These are phyloP conservation scores for Diplodia scrobiculata DNA, from an alignment of 2,329 filamentous ascomycete genomes.

Conservation along the genomic window DNA sequence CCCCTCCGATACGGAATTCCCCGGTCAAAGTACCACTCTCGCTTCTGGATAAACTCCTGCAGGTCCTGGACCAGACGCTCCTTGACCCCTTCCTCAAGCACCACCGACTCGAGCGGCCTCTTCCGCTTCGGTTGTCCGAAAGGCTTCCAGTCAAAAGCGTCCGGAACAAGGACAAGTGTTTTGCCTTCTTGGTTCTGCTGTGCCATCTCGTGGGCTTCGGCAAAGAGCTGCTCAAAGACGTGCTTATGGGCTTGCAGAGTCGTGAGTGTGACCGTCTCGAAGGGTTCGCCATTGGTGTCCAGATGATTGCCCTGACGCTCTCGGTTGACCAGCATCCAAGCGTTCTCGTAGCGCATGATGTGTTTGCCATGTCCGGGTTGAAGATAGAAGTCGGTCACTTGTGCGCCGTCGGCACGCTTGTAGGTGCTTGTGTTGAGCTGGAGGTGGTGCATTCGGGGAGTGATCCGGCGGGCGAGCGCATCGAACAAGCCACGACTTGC, in stretches of 20 bases:
- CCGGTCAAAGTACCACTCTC: conserved; percentile 90
- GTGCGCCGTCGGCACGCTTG: conserved; percentile 65
- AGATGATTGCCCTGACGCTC: conserved; percentile 77
- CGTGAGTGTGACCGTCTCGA: conserved; percentile 90
- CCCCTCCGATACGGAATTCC: conserved; percentile 90
- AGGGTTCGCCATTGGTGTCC: conserved; percentile 79
- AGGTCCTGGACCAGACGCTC: conserved; percentile 80
- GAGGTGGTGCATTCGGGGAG: conserved; percentile 63
- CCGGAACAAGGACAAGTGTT: conserved; percentile 83
- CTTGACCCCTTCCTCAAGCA: conserved; percentile 80
- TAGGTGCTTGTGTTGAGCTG: conserved; percentile 66
- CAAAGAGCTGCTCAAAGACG: conserved; percentile 87
- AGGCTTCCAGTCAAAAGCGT: conserved; percentile 76
- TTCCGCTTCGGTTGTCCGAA: conserved; percentile 86
- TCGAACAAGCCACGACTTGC: conserved; percentile 51
- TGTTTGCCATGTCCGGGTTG: conserved; percentile 91
- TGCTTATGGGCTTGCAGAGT: conserved; percentile 86
- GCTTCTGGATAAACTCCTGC: conserved; percentile 74
- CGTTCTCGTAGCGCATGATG: conserved; percentile 80
- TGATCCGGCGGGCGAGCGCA: conserved; percentile 59
- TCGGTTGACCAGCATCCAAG: conserved; percentile 83
- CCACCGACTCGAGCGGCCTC: conserved; percentile 81
- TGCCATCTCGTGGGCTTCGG: conserved; percentile 80
- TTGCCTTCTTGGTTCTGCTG: conserved; percentile 83
- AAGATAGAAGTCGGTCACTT: conserved; percentile 78